Evolutionary conservation across 2,329 filamentous ascomycete species (phyloP).

Genomic region (Knufia petricola): DNA sequence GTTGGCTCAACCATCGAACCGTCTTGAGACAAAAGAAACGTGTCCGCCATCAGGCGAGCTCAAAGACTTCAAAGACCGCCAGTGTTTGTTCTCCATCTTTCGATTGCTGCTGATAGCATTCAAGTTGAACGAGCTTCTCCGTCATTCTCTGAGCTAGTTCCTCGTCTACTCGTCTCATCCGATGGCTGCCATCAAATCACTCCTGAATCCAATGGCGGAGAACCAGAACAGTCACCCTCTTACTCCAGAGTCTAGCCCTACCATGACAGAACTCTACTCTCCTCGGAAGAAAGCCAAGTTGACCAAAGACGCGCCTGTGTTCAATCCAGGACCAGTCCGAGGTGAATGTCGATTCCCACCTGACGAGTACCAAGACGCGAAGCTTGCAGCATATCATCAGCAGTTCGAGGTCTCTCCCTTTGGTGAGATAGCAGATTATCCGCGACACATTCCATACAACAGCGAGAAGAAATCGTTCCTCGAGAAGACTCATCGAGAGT

Average conservation of each 20-base stretch:
- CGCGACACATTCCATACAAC: conserved; percentile 80
- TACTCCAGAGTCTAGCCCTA: conserved; percentile 1
- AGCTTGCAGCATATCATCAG: conserved; percentile 48
- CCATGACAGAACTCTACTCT: conserved; percentile 11
- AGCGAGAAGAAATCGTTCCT: conserved; percentile 87
- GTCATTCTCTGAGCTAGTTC: neutral
- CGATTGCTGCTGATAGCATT: conserved; percentile 13
- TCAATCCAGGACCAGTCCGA: conserved; percentile 51
- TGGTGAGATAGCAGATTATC: conserved; percentile 50
- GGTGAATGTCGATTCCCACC: conserved; percentile 66
- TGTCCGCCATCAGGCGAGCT: neutral
- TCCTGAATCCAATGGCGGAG: conserved; percentile 20
- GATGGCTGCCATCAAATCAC: conserved; percentile 20
- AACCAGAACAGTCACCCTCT: conserved; percentile 10
- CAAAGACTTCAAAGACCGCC: conserved; percentile 4
- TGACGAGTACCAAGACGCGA: conserved; percentile 55
- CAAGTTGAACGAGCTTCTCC: conserved; percentile 10
- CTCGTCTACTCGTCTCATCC: neutral
- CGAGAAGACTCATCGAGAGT: conserved; percentile 75
- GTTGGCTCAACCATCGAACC: neutral
- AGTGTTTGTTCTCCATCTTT: conserved; percentile 2
- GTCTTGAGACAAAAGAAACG: neutral
- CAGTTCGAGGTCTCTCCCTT: conserved; percentile 57
- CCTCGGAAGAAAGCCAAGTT: conserved; percentile 44
- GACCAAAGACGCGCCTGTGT: conserved; percentile 55